These are phyloP conservation scores for Gossypium turneri DNA, from an alignment of 345 rosid species.

Conservation along the genomic window DNA sequence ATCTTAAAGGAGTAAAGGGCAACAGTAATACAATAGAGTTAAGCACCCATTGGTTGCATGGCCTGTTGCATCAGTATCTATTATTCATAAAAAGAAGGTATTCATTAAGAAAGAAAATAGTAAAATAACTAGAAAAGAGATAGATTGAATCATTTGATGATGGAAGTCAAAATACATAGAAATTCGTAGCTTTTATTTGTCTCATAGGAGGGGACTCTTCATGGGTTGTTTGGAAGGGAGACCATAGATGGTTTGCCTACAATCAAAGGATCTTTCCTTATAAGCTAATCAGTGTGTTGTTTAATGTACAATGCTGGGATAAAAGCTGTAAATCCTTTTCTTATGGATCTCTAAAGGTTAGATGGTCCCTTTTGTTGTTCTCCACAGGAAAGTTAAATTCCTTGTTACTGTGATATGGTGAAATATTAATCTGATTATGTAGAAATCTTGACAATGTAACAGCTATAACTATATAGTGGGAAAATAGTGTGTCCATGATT, in stretches of 20 bases:
- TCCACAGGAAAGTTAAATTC: neutral
- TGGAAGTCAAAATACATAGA: neutral
- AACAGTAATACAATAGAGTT: neutral
- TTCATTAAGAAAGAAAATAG: neutral
- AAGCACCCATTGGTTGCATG: neutral
- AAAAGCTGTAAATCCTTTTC: neutral
- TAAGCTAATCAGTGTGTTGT: neutral
- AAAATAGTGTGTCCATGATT: neutral
- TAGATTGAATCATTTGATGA: neutral
- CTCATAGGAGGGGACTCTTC: neutral
- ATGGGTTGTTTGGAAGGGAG: neutral
- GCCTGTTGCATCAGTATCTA: neutral
- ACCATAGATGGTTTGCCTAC: neutral
- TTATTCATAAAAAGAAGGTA: neutral
- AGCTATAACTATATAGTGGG: neutral
- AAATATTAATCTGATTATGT: constrained; percentile 1
- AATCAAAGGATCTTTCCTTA: constrained; percentile 6
- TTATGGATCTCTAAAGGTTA: neutral
- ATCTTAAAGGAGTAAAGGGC: neutral
- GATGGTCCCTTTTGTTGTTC: neutral
- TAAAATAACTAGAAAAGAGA: neutral
- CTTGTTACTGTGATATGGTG: neutral
- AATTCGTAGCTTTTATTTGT: neutral
- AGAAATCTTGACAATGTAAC: constrained; percentile 2
- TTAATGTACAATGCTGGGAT: constrained; percentile 6